A percentile compares a stretch with the other conserved stretches of the same genome.
These are phyloP conservation scores for Caryopteris hybrid DNA, from an alignment of 305 asterid genomes.

Conservation along the genomic window DNA sequence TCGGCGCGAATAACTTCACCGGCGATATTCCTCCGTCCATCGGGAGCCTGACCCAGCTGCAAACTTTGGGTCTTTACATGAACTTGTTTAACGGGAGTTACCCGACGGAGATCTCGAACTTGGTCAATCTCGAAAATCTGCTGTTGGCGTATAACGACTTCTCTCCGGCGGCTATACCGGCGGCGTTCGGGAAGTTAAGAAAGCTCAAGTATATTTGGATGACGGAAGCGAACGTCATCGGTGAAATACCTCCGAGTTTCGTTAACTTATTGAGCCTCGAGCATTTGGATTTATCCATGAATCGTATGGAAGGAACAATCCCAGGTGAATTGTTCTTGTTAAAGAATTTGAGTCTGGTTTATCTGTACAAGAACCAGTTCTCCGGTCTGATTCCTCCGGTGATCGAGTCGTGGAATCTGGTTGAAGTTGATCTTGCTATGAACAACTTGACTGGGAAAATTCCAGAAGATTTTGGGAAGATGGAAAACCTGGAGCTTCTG, in stretches of 20 bases:
- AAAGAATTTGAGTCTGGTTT: constrained; percentile 45
- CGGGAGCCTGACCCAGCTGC: constrained; percentile 52
- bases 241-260: constrained; percentile 48
- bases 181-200: constrained; percentile 52
- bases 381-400: constrained; percentile 61
- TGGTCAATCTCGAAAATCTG: constrained; percentile 53
- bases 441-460: constrained; percentile 61
- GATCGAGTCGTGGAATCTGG: constrained; percentile 44
- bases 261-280: constrained; percentile 39
- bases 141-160: constrained; percentile 53
- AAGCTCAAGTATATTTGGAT: constrained; percentile 50
- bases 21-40: constrained; percentile 65
- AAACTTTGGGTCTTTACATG: constrained; percentile 23
- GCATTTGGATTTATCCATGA: constrained; percentile 56
- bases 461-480: constrained; percentile 62
- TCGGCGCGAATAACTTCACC: constrained; percentile 65
- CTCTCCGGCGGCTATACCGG: constrained; percentile 49
- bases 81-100: constrained; percentile 63
- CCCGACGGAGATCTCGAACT: constrained; percentile 60
- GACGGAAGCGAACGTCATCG: constrained; percentile 33
- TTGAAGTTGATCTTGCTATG: constrained; percentile 52
- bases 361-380: constrained; percentile 44
- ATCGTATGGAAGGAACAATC: constrained; percentile 52
- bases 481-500: constrained; percentile 44
- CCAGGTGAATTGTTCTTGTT: constrained; percentile 56